A percentile compares a stretch with the other conserved stretches of the same genome.
Conservation (phyloP, 306 rosid genomes). For the Corylus americana region DNA sequence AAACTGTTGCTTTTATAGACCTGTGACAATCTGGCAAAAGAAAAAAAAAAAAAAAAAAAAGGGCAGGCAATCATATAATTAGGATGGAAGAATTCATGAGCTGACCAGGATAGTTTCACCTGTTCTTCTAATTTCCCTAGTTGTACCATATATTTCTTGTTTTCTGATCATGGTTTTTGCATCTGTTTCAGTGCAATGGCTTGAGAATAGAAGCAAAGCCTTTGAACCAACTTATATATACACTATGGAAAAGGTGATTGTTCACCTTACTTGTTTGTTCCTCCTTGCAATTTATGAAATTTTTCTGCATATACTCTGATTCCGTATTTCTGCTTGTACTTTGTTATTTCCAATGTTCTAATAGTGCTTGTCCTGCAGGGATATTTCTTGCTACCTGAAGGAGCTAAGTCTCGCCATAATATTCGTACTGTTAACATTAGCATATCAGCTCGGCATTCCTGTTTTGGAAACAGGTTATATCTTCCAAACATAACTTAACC, state of each 20-base stretch:
- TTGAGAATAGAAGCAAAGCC: constrained; percentile 73
- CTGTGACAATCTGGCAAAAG: too few species aligned
- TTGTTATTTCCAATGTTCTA: constrained; percentile 20
- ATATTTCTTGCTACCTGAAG: constrained; percentile 91
- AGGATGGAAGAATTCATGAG: background rate
- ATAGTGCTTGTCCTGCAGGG: constrained; percentile 55
- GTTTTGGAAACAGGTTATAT: constrained; percentile 92
- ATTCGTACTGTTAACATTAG: constrained; percentile 84
- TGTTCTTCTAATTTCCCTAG: background rate
- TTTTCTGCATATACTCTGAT: background rate
- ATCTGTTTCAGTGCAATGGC: constrained; percentile 81
- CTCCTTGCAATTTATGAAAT: constrained; percentile 14
- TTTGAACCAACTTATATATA: constrained; percentile 89
- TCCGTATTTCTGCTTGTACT: constrained; percentile 8
- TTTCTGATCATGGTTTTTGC: constrained; percentile 8
- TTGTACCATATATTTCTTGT: background rate
- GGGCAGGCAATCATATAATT: background rate
- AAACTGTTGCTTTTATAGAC: too few species aligned
- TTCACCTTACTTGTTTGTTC: constrained; percentile 1
- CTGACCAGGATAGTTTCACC: background rate
- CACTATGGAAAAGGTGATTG: constrained; percentile 88
- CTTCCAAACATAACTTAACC: constrained; percentile 1
- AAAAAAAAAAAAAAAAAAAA: background rate
- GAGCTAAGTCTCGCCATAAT: constrained; percentile 79
- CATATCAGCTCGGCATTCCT: constrained; percentile 89